Base-by-base conservation (phyloP, 139 green algal species). In the Chlorella vulgaris region DNA sequence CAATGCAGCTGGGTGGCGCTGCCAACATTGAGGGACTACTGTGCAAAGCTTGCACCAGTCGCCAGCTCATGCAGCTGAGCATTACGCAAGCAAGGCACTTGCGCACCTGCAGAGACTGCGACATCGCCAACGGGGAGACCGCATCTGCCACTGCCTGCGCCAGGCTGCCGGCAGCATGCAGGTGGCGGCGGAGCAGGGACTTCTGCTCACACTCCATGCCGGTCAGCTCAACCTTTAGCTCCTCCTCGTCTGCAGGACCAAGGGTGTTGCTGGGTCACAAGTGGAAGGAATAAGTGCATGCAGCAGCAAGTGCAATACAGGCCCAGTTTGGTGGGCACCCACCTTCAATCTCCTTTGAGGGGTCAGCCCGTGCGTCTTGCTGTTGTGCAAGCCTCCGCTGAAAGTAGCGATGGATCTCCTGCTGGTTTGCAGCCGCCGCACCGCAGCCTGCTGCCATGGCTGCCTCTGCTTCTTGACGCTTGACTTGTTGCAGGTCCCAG, bases 121-220 rank as follows among this genome's bases (percentile, higher is more conserved):
- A 91, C 60, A 91, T 62, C n/a, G 93, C 68, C 71, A 96, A 81
- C 42, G 89, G 91, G 1, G 69, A 84, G 3, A 83, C 82, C 2
- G 88, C 84, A 10, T 96, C 91, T 0, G 84, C 87, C 42, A 86
- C 88, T 2, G 90, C 69, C 39, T 81, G 66, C 6, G 87, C 90
- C 36, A 95, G 87, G 40, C 76, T 82, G 8, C 88, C 92, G 1
- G 84, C 88, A 0, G 83, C 88, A 61, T 92, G 84, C 21, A 86
- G 73, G 1, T 84, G 81, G 0, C 85, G 77, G 73, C 62, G 80
- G 18, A 33, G 90, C 19, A 86, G 40, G 15, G 71, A 67, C 22
- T 86, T 81, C 22, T 88, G 62, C 51, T 93, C 81, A n/a, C 29
- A 47, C 28, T 61, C 35, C 3, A 53, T 6, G 15, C 18, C 51